Evolutionary conservation across 2,329 filamentous ascomycete species (phyloP).

Genomic region (Sporothrix brasiliensis): DNA sequence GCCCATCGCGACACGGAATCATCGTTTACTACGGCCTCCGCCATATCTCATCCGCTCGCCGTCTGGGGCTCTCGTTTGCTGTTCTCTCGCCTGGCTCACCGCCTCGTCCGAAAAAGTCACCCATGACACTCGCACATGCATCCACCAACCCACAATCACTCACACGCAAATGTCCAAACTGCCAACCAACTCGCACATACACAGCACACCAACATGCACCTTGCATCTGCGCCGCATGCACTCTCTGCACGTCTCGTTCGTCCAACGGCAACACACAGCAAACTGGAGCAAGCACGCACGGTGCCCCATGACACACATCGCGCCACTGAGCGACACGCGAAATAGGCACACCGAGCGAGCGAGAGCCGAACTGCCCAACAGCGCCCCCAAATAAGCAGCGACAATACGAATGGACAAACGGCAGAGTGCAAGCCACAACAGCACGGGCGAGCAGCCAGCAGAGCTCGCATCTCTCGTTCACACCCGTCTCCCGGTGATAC

Average conservation of each 20-base stretch:
- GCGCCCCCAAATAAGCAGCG: conserved; percentile 7
- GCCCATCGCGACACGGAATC: not conserved
- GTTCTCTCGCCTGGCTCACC: conserved; percentile 20
- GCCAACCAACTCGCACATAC: conserved; percentile 2
- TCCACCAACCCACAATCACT: conserved; percentile 15
- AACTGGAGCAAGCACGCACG: conserved; percentile 17
- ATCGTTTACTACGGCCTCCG: not conserved
- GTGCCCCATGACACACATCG: conserved; percentile 11
- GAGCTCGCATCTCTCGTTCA: not conserved
- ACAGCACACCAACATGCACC: conserved; percentile 2
- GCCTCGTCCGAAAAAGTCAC: conserved; percentile 18
- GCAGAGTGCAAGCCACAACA: not conserved
- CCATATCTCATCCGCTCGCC: not conserved
- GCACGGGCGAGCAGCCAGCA: not conserved
- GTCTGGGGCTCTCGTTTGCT: not conserved
- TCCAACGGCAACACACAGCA: conserved; percentile 2
- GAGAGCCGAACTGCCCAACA: not conserved
- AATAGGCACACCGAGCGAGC: conserved; percentile 2
- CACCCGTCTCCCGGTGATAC: not conserved
- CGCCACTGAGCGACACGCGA: not conserved
- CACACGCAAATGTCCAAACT: conserved; percentile 3
- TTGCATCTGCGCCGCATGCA: not conserved
- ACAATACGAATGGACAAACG: not conserved
- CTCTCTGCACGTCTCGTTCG: not conserved
- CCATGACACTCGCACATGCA: conserved; percentile 22